Evolutionary conservation across 2,329 filamentous ascomycete genomes (phyloP), one percentile per base, ranked within the genome.

Genomic region (Cytospora schulzeri): DNA sequence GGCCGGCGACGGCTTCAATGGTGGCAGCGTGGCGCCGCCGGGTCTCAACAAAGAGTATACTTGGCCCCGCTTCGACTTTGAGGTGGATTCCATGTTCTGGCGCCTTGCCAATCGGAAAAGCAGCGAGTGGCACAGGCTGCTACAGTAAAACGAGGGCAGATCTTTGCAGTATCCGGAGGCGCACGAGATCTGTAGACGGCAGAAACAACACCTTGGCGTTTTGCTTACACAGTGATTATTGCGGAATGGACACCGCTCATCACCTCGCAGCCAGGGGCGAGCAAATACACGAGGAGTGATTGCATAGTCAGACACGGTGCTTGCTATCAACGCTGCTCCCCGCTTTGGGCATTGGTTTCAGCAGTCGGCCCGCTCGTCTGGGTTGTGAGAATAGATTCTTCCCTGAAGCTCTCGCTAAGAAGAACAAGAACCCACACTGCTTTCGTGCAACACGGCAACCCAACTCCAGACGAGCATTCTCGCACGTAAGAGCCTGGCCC

Each of bases 21-120:
- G 52, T 62, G 26, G 52, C 60, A 45, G 59, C 60, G 55, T 56
- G 60, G 60, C 60, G 60, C 60, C 60, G 60, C 60, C 60, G 50
- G 45, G 52, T 56, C 60, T 56, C 60, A 62, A 45, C 17, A 31
- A 28, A 35, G 60, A 54, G 50, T 24, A 56, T 56, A 48, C n/a
- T 45, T 11, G 41, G 45, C 45, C 38, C 38, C 22, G 45, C 45
- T 48, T 14, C 45, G 45, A 48, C 45, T 9, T 24, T 48, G 11
- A 41, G 14, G n/a, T 48, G 45, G 11, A 14, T 12, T 48, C 45
- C 41, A 6, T n/a, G 19, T 45, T 4, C 33, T 35, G 33, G 45
- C n/a, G 7, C 8, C 24, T 48, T 48, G 45, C 45, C 45, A 48
- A 48, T 48, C n/a, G 45, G 45, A 24, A 12, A 24, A 22, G 45